Conservation (phyloP, 2,329 filamentous ascomycete species). For the Niveomyces coronatus region DNA sequence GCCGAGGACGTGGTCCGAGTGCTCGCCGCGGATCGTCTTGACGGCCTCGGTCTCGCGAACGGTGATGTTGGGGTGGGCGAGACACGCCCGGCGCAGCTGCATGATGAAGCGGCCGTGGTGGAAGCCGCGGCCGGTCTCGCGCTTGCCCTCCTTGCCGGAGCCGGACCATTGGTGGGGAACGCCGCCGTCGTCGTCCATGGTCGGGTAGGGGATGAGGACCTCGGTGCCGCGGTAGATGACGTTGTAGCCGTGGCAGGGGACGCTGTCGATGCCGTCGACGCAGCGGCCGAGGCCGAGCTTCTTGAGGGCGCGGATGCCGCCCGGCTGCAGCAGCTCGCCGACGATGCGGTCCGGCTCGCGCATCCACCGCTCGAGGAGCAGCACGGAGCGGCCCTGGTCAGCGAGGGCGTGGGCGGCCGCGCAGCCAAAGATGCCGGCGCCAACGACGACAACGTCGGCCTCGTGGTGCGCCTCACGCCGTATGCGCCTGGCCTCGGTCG, state of each 20-base stretch:
- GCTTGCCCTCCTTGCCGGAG: constrained; percentile 26
- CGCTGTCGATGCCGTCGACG: constrained; percentile 78
- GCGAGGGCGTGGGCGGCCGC: constrained; percentile 76
- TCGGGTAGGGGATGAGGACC: constrained; percentile 71
- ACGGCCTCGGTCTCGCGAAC: constrained; percentile 84
- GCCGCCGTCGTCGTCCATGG: constrained; percentile 38
- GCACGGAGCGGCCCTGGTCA: constrained; percentile 80
- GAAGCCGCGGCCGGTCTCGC: constrained; percentile 65
- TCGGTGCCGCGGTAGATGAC: constrained; percentile 70
- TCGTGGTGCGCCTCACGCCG: constrained; percentile 47
- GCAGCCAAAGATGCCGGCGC: constrained; percentile 83
- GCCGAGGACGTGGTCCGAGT: constrained; percentile 65
- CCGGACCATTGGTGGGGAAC: constrained; percentile 28
- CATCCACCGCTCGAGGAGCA: constrained; percentile 79
- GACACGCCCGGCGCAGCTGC: constrained; percentile 66
- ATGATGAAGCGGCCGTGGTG: constrained; percentile 92
- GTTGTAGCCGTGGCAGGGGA: constrained; percentile 76
- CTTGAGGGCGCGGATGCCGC: constrained; percentile 71
- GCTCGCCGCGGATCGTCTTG: constrained; percentile 59
- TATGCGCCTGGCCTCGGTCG: constrained; percentile 31
- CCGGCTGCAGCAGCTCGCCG: constrained; percentile 88
- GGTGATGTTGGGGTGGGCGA: constrained; percentile 70
- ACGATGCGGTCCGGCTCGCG: constrained; percentile 94
- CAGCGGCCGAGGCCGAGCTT: constrained; percentile 73
- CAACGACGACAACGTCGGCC: constrained; percentile 81